Base-by-base conservation (phyloP, 371 early-diverging fungal species). In the Actinomortierella wolfii region DNA sequence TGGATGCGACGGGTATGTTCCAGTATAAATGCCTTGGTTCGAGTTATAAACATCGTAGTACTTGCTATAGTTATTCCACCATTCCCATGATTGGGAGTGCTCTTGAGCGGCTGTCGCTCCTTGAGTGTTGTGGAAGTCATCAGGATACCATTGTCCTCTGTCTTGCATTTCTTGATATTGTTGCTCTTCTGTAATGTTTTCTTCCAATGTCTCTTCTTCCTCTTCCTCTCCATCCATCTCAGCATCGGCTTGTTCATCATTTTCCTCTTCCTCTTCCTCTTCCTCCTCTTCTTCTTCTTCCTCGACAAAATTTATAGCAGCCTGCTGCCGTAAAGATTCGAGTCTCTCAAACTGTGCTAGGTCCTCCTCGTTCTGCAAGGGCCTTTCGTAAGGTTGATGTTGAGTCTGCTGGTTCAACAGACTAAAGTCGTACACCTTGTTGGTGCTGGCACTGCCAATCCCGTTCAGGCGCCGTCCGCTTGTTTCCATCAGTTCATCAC, bases 351-450 rank as follows among this genome's bases (percentile, higher is more conserved):
- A 78, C 43, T 64, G 67, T 17, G 68, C 66, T 41, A 65, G 42
- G 42, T 78, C 78, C 20, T 28, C 59, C 1, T 51, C 28, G 18
- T 26, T 53, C 49, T 62, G 59, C 46, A 78, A 53, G 1, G 78
- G 76, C 39, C 74, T 42, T 40, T 68, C 68, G 49, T 76, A 73
- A 26, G 76, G 78, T n/a, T 67, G 64, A 25, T 54, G 54, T 20
- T 67, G 67, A 44, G 59, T 64, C 25, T 57, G 48, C 9, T 56
- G 56, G 29, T 40, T 51, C 23, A 74, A 17, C 2, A 54, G 61
- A 6, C 28, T 45, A 18, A 56, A 76, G 11, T 51, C 52, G 18
- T 28, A 51, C 25, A 54, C 34, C n/a, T 23, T 28, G 15, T 24
- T 20, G 15, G 51, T 26, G 51, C 24, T 11, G n/a, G 4, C 24